Evolutionary conservation across 495 filamentous ascomycete species (phyloP).

Genomic region (Parathielavia hyrcaniae): DNA sequence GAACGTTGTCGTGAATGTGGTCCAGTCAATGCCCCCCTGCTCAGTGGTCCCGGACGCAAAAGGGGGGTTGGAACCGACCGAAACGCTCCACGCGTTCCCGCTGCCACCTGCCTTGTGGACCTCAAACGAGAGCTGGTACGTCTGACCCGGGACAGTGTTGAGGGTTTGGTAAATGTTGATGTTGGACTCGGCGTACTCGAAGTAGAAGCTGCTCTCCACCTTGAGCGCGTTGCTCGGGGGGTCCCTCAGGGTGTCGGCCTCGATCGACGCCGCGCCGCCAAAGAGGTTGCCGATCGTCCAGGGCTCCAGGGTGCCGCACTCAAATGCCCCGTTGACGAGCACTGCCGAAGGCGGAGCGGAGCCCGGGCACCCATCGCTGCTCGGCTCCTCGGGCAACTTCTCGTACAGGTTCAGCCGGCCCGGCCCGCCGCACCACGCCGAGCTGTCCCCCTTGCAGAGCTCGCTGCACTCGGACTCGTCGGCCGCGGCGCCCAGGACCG

Average conservation of each 20-base stretch:
- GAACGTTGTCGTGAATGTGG: not conserved
- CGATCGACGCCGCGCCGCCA: not conserved
- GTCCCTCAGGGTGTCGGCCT: not conserved
- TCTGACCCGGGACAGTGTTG: not conserved
- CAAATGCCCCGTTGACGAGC: not conserved
- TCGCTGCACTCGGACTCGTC: constrained; percentile 31
- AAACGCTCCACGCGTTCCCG: not conserved
- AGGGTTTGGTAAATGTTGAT: constrained; percentile 1
- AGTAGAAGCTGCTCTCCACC: not conserved
- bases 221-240: not conserved
- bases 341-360: not conserved
- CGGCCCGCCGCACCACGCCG: constrained; percentile 11
- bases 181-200: not conserved
- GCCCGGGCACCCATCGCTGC: not conserved
- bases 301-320: not conserved
- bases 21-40: not conserved
- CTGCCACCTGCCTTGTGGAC: not conserved
- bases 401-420: constrained; percentile 30
- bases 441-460: constrained; percentile 27
- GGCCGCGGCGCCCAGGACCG: constrained; percentile 23
- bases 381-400: not conserved
- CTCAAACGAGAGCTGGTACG: not conserved
- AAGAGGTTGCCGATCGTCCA: not conserved
- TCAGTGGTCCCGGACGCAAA: not conserved
- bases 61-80: not conserved